A percentile compares a stretch with the other conserved stretches of the same genome.
phyloP scores from a whole-genome alignment of 116 monocot genomes.

The Papilionanthe hybrid region DNA sequence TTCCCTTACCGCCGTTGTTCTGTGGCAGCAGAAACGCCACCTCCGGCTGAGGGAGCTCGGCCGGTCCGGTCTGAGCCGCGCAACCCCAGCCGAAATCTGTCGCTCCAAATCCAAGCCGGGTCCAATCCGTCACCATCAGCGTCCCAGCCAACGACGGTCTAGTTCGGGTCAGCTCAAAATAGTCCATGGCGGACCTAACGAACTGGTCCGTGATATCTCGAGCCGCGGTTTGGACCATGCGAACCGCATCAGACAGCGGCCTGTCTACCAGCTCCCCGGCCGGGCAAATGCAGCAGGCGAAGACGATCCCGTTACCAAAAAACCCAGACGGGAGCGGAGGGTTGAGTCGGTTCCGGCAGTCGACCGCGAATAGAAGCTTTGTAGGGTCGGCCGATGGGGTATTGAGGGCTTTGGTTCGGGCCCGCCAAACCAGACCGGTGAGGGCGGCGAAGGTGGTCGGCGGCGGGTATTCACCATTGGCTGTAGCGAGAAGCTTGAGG shows the following conservation, averaged over 20 bases:
- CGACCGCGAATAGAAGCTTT: constrained; percentile 32
- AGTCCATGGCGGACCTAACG: constrained; percentile 26
- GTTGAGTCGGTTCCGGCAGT: constrained; percentile 17
- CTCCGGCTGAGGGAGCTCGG: constrained; percentile 24
- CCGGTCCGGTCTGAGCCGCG: constrained; percentile 13
- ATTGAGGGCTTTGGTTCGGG: constrained; percentile 16
- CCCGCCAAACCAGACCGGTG: constrained; percentile 19
- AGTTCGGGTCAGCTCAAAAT: constrained; percentile 16
- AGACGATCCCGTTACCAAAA: constrained; percentile 27
- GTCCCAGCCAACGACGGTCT: constrained; percentile 22
- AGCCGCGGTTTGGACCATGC: constrained; percentile 13
- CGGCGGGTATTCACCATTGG: not conserved
- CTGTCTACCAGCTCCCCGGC: constrained; percentile 2
- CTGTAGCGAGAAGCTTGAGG: constrained; percentile 6
- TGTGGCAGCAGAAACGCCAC: constrained; percentile 16
- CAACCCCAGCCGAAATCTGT: constrained; percentile 23
- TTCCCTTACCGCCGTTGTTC: constrained; percentile 8
- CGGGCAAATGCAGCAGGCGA: constrained; percentile 23
- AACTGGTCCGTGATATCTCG: constrained; percentile 5
- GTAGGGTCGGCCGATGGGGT: constrained; percentile 11
- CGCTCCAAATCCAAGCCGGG: constrained; percentile 10
- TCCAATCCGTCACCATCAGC: constrained; percentile 21
- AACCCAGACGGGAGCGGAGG: constrained; percentile 26
- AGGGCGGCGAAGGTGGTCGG: constrained; percentile 19
- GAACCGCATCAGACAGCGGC: constrained; percentile 12